Evolutionary conservation across 2,329 filamentous ascomycete species (phyloP).

Genomic region (Meredithiella fracta): DNA sequence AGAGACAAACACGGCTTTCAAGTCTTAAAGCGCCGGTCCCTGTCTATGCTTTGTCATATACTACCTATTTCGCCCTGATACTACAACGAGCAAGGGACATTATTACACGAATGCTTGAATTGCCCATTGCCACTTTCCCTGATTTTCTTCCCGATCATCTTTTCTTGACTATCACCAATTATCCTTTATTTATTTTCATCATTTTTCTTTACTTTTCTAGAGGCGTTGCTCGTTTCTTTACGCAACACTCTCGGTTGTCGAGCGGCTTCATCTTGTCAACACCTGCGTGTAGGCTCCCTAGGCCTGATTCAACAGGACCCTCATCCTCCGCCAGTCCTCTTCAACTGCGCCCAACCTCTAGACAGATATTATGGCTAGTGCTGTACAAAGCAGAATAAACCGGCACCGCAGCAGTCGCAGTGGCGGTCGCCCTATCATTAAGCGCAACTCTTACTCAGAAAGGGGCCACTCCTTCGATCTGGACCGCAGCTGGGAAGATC

Average conservation of each 20-base stretch:
- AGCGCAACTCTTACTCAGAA: slow-evolving; percentile 39
- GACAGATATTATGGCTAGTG: slow-evolving; percentile 16
- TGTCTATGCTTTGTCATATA: slow-evolving; percentile 5
- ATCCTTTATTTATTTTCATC: not conserved
- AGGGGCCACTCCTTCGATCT: slow-evolving; percentile 44
- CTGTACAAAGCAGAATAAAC: slow-evolving; percentile 16
- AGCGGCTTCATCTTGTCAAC: not conserved
- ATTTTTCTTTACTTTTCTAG: not conserved
- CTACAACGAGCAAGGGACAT: slow-evolving; percentile 1
- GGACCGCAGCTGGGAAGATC: slow-evolving; percentile 42
- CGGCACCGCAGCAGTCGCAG: slow-evolving; percentile 15
- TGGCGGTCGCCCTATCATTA: slow-evolving; percentile 29
- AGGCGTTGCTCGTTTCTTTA: not conserved
- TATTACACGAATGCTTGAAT: not conserved
- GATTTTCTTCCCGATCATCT: not conserved
- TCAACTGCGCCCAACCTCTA: slow-evolving; percentile 18
- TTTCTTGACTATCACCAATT: not conserved
- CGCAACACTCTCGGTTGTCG: not conserved
- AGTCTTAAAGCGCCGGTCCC: slow-evolving; percentile 4
- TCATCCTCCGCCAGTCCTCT: not conserved
- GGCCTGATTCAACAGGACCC: not conserved
- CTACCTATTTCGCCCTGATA: slow-evolving; percentile 6
- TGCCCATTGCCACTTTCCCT: not conserved
- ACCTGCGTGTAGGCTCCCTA: not conserved
- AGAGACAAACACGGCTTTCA: not conserved